Evolutionary conservation across 2,329 filamentous ascomycete species (phyloP), one percentile per base, ranked within the genome.

Genomic region (Fusarium pilosicola): DNA sequence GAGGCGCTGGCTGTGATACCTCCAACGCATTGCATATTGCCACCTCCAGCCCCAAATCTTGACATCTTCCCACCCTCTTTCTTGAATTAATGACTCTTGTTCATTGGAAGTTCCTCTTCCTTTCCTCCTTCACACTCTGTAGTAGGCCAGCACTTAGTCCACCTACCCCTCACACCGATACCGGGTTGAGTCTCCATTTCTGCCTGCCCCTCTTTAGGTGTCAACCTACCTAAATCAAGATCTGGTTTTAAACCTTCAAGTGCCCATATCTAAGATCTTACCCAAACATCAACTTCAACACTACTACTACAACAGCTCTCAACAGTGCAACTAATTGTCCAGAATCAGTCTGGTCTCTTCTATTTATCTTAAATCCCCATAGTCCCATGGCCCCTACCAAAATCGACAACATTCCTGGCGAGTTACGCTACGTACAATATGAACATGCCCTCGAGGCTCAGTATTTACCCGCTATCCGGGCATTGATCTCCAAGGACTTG

Each of bases 401-500:
- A 68, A 74, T 75, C 45, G 78, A 78, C 63, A 74, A 80, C 61
- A 80, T 86, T 18, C 85, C 86, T 15, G 77, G 82, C 51, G 86
- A 88, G 74, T 82, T 92, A 49, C 82, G 84, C 57, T 92, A 91
- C 77, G 84, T 90, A 39, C 90, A 90, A 77, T 92, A 92, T 78
- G 85, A 90, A 65, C 89, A 92, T 79, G 81, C 82, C 15, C 84
- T 91, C 26, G 90, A 92, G 77, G 83, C 86, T 48, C 81, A 88
- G 80, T 89, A 96, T 80, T 90, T 99, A 46, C 91, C 95, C 41
- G 91, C 94, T 46, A 98, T 99, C 83, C 92, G 96, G 62, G 92
- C 95, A 65, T 85, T 99, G 80, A 99, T 99, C 79, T 96, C 95
- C 49, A 97, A 96, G 79, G 96, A 98, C 81, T 88, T 99, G 56